Base-by-base conservation (phyloP, 352 stramenopile genomes). In the Pythium coloratum region DNA sequence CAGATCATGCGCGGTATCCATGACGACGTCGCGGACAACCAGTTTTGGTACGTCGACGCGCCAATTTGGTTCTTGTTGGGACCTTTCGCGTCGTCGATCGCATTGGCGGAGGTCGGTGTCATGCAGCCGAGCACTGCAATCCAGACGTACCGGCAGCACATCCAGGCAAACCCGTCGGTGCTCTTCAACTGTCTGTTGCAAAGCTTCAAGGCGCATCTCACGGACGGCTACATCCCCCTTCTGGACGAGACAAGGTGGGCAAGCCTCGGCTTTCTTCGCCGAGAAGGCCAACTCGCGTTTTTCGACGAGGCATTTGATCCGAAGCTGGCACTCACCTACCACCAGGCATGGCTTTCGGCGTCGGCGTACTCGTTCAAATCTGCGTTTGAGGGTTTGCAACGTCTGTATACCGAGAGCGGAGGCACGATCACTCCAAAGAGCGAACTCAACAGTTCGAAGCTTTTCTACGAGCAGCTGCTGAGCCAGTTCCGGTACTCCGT, bases 31-130 rank as follows among this genome's bases (percentile, higher is more conserved):
- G 55, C 34, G 7, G 40, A 55, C 0, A 76, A 84, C 26, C 85
- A 94, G 57, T 95, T 95, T 40, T 95, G 87, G 87, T 67, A 81
- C 16, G 76, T 92, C 0, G 81, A 94, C 47, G 83, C 79, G 1
- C 82, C 77, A 0, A 80, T 92, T 18, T 78, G 80, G 76, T 77
- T 88, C 53, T 68, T 78, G 3, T 71, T 95, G 2, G 87, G 87
- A 24, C 77, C 76, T 0, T 89, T 85, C 67, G 69, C 83, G 10
- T 81, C 83, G 5, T 87, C 80, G 44, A 81, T 86, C 49, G 72
- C 80, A 1, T 67, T 93, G 26, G 71, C 82, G 16, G 59, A 78
- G 6, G 34, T 60, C 16, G 50, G 56, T 3, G 30, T 57, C 3
- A 49, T 76, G 33, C 33, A 62, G 75, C 57, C 69, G 59, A 33